Evolutionary conservation across 1,284 basidiomycete species (phyloP), one percentile per base, ranked within the genome.

Genomic region (Polyporus tsugae): DNA sequence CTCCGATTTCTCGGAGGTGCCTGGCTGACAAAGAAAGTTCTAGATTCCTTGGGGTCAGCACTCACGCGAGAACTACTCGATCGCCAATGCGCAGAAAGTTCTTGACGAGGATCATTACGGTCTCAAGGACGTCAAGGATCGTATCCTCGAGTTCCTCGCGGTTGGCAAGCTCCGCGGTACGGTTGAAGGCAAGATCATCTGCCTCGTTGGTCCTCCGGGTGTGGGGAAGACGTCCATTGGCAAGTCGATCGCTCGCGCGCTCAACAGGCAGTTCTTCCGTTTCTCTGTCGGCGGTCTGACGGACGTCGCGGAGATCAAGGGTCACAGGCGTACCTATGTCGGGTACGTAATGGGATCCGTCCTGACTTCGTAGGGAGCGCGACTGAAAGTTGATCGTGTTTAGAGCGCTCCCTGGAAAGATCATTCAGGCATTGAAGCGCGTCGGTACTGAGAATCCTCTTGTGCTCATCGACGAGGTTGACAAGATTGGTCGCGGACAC

Each of bases 241-340:
- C 68, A 98, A 98, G 85, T 95, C 92, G n/a, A 96, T 98, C 65
- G 92, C 96, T 0, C 86, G 95, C 10, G 95, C 95, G 7, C 83
- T 98, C 55, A 89, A 93, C 63, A 83, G 95, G 65, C 90, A 95
- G 77, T 97, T 98, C 84, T 97, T 96, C 89, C 89, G 97, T 59
- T 98, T 99, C 84, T 96, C 95, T 15, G 97, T 99, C 5, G 98
- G 98, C 74, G 97, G 98, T 35, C 82, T 99, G 76, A 96, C 95
- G 67, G 97, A 99, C 78, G 97, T 99, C 0, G 98, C 97, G 65
- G 98, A 99, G 86, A 99, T 99, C 80, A 99, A 99, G 83, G 98
- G 98, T 3, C 97, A 99, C 79, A 85, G 98, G 75, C 84, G 98
- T 77, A 99, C 97, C 25, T 99, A 99, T 78, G 96, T 98, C 67